Base-by-base conservation (phyloP, 2,329 filamentous ascomycete genomes). In the Ascocoryne sarcoides region DNA sequence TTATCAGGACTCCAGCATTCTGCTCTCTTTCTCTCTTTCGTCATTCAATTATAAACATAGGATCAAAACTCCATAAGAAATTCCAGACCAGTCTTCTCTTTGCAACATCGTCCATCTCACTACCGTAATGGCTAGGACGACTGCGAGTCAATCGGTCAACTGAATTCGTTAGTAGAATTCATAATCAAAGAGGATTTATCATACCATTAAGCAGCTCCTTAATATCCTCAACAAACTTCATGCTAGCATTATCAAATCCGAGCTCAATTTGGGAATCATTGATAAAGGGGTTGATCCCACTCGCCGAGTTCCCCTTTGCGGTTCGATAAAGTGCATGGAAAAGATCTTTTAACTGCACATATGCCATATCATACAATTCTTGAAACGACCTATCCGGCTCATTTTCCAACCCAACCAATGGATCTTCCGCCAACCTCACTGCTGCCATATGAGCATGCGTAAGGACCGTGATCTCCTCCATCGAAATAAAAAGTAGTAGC, bases 251-350 rank as follows among this genome's bases (percentile, higher is more conserved):
- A 26, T 26, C 23, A 26, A 26, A 26, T 26, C 23, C 23, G 7
- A 26, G 12, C 12, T 26, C 23, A 26, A 7, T 26, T 26, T 26
- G 7, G 12, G 12, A 14, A 4, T 35, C 35, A 10, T 36, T n/a
- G 4, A 18, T 19, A 7, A 51, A 46, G 9, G 49, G 47, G 32
- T 49, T 48, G 9, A 49, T 28, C 1, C 44, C 43, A 7, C 36
- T 43, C n/a, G n/a, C n/a, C n/a, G n/a, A n/a, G 12, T 45, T 42
- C 1, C 16, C 18, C 38, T 48, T 47, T 4, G 32, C 19, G 2
- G 49, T 50, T 19, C 47, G 45, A 40, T 47, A 47, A 14, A 52
- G 23, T 2, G 43, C 26, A 31, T 52, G 47, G 28, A 52, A 52
- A 2, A 52, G 17, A 33, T 45, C 31, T 15, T 37, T 41, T 12